Percentiles rank a stretch among this genome's conserved stretches.
phyloP scores from a whole-genome alignment of 2,329 filamentous ascomycete genomes.

The Calonectria montana region DNA sequence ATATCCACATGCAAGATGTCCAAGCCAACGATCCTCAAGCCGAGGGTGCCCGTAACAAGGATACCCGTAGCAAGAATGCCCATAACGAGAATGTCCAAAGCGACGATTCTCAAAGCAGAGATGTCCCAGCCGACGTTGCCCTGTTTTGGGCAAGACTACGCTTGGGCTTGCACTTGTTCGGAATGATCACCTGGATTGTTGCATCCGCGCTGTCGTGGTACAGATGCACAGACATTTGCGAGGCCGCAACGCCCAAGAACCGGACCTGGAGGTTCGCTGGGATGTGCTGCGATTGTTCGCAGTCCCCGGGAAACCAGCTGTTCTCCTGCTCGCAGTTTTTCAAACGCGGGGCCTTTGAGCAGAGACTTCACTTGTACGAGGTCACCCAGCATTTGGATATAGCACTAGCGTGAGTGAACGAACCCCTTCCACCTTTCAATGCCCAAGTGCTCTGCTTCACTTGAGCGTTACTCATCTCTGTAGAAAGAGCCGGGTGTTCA shows the following conservation, averaged over 20 bases:
- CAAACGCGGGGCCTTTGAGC: neutral
- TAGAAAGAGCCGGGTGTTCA: no score
- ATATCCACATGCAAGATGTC: no score
- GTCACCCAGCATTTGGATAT: neutral
- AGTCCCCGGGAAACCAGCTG: neutral
- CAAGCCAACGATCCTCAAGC: no score
- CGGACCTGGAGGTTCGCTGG: neutral
- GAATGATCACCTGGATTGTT: neutral
- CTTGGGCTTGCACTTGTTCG: neutral
- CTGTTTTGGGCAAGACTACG: neutral
- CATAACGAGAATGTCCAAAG: no score
- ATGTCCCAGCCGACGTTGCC: neutral
- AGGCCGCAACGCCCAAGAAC: neutral
- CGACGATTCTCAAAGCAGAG: no score
- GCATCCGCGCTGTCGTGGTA: neutral
- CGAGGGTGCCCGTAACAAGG: no score
- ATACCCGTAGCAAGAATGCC: no score
- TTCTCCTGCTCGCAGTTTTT: neutral
- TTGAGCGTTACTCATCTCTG: no score
- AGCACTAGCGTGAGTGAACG: neutral
- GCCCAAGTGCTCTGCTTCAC: no score
- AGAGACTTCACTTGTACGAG: neutral
- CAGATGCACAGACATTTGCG: neutral
- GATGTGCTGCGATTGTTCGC: neutral
- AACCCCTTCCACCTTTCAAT: neutral